Percentiles rank a stretch among this genome's conserved stretches.
Evolutionary conservation across 2,329 filamentous ascomycete genomes (phyloP).

Genomic region (Didymella pinodella): DNA sequence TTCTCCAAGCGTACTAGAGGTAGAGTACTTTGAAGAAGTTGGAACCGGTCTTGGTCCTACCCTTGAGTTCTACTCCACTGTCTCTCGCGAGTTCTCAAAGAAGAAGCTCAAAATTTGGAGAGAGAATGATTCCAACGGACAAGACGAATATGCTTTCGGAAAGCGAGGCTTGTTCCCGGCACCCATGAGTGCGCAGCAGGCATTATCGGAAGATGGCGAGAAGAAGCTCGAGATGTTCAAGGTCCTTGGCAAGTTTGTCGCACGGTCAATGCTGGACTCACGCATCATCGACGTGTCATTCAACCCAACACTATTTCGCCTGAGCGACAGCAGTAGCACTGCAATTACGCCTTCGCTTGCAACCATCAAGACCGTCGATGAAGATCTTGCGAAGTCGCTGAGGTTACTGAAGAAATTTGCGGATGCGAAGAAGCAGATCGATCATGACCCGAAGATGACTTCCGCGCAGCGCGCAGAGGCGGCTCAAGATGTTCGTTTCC

Average conservation of each 20-base stretch:
- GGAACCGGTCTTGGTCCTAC: slow-evolving; percentile 95
- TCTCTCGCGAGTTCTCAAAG: slow-evolving; percentile 96
- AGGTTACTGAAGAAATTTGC: slow-evolving; percentile 88
- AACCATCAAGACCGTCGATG: slow-evolving; percentile 87
- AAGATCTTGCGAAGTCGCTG: slow-evolving; percentile 83
- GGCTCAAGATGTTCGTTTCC: slow-evolving; percentile 73
- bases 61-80: slow-evolving; percentile 96
- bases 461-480: slow-evolving; percentile 74
- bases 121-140: slow-evolving; percentile 78
- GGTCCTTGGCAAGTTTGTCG: slow-evolving; percentile 95
- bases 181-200: slow-evolving; percentile 82
- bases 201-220: slow-evolving; percentile 78
- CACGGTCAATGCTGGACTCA: slow-evolving; percentile 96
- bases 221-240: slow-evolving; percentile 89
- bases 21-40: slow-evolving; percentile 99
- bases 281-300: slow-evolving; percentile 97
- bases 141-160: slow-evolving; percentile 84
- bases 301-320: slow-evolving; percentile 96
- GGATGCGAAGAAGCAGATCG: slow-evolving; percentile 80
- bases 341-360: slow-evolving; percentile 83
- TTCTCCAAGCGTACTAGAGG: slow-evolving; percentile 94
- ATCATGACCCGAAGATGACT: slow-evolving; percentile 72
- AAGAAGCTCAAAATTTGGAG: slow-evolving; percentile 98
- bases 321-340: slow-evolving; percentile 71
- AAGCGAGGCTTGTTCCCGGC: slow-evolving; percentile 88